Evolutionary conservation across 441 rosid genomes (phyloP).

Genomic region (Euphorbia celastroides): DNA sequence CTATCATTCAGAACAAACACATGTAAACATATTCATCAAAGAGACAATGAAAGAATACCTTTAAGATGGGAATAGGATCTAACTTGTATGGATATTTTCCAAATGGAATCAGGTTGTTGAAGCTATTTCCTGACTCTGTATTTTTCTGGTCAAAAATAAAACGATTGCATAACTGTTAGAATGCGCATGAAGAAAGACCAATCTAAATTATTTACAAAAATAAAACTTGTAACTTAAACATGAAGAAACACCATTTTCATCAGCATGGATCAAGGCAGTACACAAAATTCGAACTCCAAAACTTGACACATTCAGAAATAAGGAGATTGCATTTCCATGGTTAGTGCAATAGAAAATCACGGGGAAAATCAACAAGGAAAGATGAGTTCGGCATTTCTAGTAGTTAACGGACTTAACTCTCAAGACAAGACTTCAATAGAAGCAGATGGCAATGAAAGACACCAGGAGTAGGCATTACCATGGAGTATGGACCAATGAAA

Average conservation of each 20-base stretch:
- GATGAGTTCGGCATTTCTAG: no score
- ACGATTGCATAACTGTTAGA: neutral
- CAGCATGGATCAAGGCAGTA: neutral
- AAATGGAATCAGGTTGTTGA: slow-evolving; percentile 77
- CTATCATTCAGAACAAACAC: slow-evolving; percentile 29
- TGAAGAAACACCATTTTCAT: neutral
- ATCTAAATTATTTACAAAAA: neutral
- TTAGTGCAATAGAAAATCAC: neutral
- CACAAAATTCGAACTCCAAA: neutral
- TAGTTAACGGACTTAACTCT: neutral
- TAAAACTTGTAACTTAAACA: neutral
- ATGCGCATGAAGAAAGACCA: neutral
- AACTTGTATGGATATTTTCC: slow-evolving; percentile 84
- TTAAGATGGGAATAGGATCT: slow-evolving; percentile 20
- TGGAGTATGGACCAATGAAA: neutral
- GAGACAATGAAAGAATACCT: slow-evolving; percentile 5
- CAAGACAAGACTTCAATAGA: neutral
- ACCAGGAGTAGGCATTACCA: no score
- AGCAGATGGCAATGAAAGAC: neutral
- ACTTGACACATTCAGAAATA: neutral
- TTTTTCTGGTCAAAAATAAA: slow-evolving; percentile 36
- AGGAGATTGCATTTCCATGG: neutral
- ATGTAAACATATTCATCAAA: neutral
- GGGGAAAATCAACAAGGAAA: no score
- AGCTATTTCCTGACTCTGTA: slow-evolving; percentile 80